These are phyloP conservation scores for Creolimax fragrantissima DNA, from an alignment of 78 protist genomes.

Conservation along the genomic window DNA sequence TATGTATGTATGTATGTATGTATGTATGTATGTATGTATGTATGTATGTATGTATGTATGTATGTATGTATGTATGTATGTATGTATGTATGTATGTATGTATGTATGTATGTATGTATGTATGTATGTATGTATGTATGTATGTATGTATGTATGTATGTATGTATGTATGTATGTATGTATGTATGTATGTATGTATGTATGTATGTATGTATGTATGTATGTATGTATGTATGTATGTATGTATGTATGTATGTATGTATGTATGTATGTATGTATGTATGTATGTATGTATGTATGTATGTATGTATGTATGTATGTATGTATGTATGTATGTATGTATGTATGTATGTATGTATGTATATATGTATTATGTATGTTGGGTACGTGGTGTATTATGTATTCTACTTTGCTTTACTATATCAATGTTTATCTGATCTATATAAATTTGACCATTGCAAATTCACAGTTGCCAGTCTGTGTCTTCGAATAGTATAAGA, in stretches of 20 bases:
- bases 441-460: background rate
- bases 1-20: no score
- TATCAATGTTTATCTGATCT: background rate
- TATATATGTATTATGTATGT: background rate
- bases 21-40: no score
- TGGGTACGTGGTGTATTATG: no score
- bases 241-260: background rate
- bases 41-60: background rate
- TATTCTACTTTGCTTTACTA: background rate
- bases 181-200: background rate
- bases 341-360: background rate
- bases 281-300: background rate
- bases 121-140: background rate
- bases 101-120: background rate
- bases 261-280: background rate
- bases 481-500: background rate
- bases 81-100: background rate
- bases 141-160: background rate
- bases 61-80: background rate
- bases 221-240: background rate
- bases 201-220: background rate
- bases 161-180: background rate
- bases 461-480: background rate
- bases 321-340: background rate
- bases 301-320: background rate